Conservation (phyloP, 805 yeast genomes). For the Candida gorgasii region DNA sequence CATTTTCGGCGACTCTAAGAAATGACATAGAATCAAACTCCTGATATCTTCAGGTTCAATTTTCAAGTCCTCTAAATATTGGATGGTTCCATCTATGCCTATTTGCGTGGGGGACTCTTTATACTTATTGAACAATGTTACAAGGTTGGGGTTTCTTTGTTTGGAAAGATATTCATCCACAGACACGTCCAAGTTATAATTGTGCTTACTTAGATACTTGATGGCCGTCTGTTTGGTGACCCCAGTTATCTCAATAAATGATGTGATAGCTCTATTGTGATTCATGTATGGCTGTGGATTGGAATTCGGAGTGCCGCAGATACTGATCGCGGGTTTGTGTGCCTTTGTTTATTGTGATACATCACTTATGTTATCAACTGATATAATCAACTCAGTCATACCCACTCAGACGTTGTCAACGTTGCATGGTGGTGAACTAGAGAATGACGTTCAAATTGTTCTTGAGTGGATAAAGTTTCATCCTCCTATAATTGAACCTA, state of each 20-base stretch:
- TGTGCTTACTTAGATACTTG: conserved; percentile 29
- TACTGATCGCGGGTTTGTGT: no score
- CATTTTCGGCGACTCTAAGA: conserved; percentile 63
- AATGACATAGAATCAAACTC: conserved; percentile 69
- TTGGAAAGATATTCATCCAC: conserved; percentile 28
- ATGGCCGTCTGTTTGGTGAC: conserved; percentile 34
- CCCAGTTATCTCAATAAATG: conserved; percentile 45
- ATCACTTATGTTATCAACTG: conserved; percentile 6
- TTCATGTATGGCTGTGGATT: conserved; percentile 1
- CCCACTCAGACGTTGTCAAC: conserved; percentile 12
- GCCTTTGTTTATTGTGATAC: no score
- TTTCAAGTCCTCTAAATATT: conserved; percentile 64
- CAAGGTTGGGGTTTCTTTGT: conserved; percentile 21
- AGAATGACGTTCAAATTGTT: conserved; percentile 16
- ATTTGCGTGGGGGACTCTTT: conserved; percentile 41
- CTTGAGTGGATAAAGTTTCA: conserved; percentile 14
- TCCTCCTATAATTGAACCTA: conserved; percentile 21
- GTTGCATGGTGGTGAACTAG: conserved; percentile 12
- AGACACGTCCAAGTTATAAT: conserved; percentile 33
- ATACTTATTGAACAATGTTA: conserved; percentile 35
- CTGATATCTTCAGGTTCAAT: conserved; percentile 73
- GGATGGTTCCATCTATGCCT: conserved; percentile 77
- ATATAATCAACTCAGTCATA: conserved; percentile 11
- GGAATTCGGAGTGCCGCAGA: not conserved
- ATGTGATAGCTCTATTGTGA: not conserved